Evolutionary conservation across 805 yeast species (phyloP).

Genomic region (Candida fluviatilis): DNA sequence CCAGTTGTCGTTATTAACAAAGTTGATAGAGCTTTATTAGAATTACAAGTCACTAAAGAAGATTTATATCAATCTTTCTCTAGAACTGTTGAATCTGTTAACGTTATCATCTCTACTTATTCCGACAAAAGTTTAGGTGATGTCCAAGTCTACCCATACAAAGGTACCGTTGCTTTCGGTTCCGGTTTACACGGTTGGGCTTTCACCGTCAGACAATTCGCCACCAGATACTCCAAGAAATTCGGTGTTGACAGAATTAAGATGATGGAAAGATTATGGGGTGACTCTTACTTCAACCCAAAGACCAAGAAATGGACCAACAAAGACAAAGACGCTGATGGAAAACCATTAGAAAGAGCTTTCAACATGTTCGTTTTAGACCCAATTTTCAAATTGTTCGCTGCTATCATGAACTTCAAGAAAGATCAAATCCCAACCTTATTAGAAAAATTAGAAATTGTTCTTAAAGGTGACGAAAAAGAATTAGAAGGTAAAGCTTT

Average conservation of each 20-base stretch:
- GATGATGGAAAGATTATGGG: conserved; percentile 99
- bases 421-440: conserved; percentile 92
- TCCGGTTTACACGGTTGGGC: conserved; percentile 99
- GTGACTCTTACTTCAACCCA: conserved; percentile 99
- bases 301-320: conserved; percentile 99
- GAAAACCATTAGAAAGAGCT: conserved; percentile 96
- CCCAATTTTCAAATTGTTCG: conserved; percentile 97
- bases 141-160: conserved; percentile 97
- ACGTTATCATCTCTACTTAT: conserved; percentile 96
- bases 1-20: conserved; percentile 98
- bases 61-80: conserved; percentile 97
- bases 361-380: conserved; percentile 98
- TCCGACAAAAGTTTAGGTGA: conserved; percentile 89
- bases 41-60: conserved; percentile 98
- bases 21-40: conserved; percentile 99
- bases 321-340: conserved; percentile 93
- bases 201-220: conserved; percentile 98
- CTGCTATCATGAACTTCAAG: conserved; percentile 98
- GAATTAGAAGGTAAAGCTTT: conserved; percentile 98
- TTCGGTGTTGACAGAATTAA: conserved; percentile 97
- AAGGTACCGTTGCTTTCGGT: conserved; percentile 99
- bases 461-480: conserved; percentile 93
- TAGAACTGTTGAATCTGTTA: conserved; percentile 99
- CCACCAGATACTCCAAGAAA: conserved; percentile 96
- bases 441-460: conserved; percentile 89